These are phyloP conservation scores for Coleophoma eucalyptorum DNA, from an alignment of 2,329 filamentous ascomycete genomes.

Conservation along the genomic window DNA sequence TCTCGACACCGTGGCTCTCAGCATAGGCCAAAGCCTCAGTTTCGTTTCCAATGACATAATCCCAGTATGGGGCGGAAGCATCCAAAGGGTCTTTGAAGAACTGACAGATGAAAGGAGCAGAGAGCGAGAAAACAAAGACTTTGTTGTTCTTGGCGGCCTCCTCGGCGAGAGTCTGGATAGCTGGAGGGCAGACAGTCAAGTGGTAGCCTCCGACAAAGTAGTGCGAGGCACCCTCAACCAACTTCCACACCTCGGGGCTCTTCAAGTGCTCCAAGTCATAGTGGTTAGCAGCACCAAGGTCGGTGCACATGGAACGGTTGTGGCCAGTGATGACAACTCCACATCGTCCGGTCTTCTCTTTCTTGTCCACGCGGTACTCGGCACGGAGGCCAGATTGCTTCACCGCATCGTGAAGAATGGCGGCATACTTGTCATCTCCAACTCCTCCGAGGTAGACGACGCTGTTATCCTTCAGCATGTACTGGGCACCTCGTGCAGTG, in stretches of 20 bases:
- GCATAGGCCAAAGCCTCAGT: conserved; percentile 88
- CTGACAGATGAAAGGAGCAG: conserved; percentile 91
- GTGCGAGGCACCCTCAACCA: conserved; percentile 82
- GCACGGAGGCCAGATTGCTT: conserved; percentile 84
- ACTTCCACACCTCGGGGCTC: conserved; percentile 83
- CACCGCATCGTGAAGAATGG: conserved; percentile 82
- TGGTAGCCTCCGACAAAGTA: conserved; percentile 97
- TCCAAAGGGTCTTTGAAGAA: conserved; percentile 98
- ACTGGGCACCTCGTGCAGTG: conserved; percentile 93
- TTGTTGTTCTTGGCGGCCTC: conserved; percentile 90
- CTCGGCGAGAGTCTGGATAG: conserved; percentile 84
- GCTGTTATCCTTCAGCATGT: conserved; percentile 85
- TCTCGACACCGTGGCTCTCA: conserved; percentile 71
- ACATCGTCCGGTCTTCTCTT: conserved; percentile 84
- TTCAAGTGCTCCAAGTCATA: conserved; percentile 95
- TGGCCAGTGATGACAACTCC: conserved; percentile 96
- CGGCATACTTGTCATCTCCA: conserved; percentile 92
- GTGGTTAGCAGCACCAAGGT: conserved; percentile 93
- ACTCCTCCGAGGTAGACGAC: conserved; percentile 93
- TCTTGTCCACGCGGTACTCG: conserved; percentile 89
- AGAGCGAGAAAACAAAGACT: conserved; percentile 85
- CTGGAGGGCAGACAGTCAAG: conserved; percentile 90
- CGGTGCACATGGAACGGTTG: conserved; percentile 91
- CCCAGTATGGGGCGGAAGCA: conserved; percentile 83
- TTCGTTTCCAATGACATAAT: conserved; percentile 97